phyloP scores from a whole-genome alignment of 2,329 filamentous ascomycete species.

The Fusarium anguioides region DNA sequence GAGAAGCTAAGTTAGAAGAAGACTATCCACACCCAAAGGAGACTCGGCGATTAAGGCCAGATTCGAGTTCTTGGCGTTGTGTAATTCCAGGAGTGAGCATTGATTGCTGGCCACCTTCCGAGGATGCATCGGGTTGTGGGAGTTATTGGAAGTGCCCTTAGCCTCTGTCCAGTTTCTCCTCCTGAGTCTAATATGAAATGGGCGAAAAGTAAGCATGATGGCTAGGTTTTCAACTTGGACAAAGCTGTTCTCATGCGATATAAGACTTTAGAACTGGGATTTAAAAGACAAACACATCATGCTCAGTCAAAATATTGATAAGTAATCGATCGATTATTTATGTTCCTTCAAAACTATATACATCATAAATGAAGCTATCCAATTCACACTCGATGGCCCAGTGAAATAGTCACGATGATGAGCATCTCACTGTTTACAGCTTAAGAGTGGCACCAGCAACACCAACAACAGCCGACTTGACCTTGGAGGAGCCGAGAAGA shows the following conservation, averaged over 20 bases:
- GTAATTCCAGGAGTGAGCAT: neutral
- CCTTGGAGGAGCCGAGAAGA: constrained; percentile 58
- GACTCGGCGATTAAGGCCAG: neutral
- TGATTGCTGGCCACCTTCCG: neutral
- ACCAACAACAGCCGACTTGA: constrained; percentile 56
- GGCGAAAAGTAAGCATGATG: too few relatives aligned
- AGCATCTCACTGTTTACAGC: constrained; percentile 42
- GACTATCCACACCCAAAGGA: too few relatives aligned
- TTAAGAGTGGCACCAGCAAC: constrained; percentile 54
- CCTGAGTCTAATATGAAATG: too few relatives aligned
- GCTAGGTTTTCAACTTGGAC: too few relatives aligned
- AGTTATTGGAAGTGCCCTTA: neutral
- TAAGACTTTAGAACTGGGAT: neutral
- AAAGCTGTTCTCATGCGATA: too few relatives aligned
- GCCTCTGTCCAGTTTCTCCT: neutral
- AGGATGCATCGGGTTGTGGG: neutral
- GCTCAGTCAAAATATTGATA: neutral
- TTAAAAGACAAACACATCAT: neutral
- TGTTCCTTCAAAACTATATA: constrained; percentile 22
- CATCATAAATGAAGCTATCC: constrained; percentile 13
- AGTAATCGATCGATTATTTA: constrained; percentile 7
- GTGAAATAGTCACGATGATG: neutral
- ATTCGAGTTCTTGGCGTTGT: neutral
- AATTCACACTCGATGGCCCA: neutral
- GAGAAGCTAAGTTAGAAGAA: too few relatives aligned